Percentiles rank a stretch among this genome's conserved stretches.
Evolutionary conservation across 805 yeast genomes (phyloP).

Genomic region (Schwanniomyces vanrijiae): DNA sequence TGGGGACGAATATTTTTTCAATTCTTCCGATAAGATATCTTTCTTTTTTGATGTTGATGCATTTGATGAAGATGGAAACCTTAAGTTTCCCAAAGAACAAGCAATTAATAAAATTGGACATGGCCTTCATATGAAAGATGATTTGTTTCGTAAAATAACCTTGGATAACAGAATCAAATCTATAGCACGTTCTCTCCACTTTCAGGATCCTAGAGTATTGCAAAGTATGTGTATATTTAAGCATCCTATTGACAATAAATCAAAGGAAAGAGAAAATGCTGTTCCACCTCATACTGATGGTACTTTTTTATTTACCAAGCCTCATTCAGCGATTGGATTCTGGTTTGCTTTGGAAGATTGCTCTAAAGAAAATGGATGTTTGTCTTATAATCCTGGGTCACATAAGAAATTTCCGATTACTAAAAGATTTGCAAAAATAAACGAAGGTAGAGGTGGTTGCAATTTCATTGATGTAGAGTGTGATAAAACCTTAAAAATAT

Average conservation of each 20-base stretch:
- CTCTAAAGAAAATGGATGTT: conserved; percentile 63
- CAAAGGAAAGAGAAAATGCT: conserved; percentile 41
- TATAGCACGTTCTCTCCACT: conserved; percentile 54
- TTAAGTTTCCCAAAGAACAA: conserved; percentile 50
- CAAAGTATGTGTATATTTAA: conserved; percentile 81
- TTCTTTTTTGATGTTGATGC: conserved; percentile 76
- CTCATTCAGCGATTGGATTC: conserved; percentile 71
- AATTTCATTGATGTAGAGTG: conserved; percentile 46
- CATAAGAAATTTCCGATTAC: conserved; percentile 57
- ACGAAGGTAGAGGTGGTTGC: conserved; percentile 53
- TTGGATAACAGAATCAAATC: conserved; percentile 48
- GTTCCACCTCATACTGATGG: conserved; percentile 82
- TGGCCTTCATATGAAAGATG: conserved; percentile 62
- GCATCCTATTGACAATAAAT: conserved; percentile 47
- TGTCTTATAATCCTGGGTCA: conserved; percentile 68
- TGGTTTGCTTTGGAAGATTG: conserved; percentile 84
- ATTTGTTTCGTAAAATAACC: conserved; percentile 50
- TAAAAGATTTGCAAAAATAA: conserved; percentile 62
- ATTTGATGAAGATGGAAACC: conserved; percentile 50
- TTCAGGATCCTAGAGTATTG: conserved; percentile 65
- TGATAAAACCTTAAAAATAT: conserved; percentile 12
- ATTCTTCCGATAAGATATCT: conserved; percentile 66
- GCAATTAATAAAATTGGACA: conserved; percentile 81
- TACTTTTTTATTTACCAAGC: conserved; percentile 68
- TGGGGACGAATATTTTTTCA: conserved; percentile 71